These are phyloP conservation scores for Vanrija sp. DNA, from an alignment of 1,284 basidiomycete species.

Conservation along the genomic window DNA sequence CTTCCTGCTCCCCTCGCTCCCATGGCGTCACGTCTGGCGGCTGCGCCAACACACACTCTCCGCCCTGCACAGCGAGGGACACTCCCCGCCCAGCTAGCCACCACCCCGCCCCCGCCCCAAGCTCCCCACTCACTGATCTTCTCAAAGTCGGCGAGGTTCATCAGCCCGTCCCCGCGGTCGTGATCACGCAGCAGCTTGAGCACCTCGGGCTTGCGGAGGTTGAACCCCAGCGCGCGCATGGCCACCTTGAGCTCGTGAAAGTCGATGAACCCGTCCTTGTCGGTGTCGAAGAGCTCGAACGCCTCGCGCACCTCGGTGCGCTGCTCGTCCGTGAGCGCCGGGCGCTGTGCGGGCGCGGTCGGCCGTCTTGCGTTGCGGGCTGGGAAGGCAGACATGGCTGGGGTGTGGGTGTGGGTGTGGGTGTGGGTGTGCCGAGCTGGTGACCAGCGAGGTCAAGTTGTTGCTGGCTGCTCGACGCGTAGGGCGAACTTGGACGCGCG, in stretches of 20 bases:
- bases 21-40: no score
- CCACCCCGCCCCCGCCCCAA: background rate
- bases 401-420: background rate
- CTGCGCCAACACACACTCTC: background rate
- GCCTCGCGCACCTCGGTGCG: conserved; percentile 98
- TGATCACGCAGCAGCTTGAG: conserved; percentile 89
- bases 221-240: conserved; percentile 96
- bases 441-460: no score
- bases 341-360: conserved; percentile 45
- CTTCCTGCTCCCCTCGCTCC: background rate
- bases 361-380: conserved; percentile 5
- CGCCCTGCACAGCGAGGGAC: background rate
- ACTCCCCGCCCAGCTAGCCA: background rate
- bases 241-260: conserved; percentile 99
- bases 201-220: conserved; percentile 97
- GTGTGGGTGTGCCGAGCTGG: no score
- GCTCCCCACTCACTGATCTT: conserved; percentile 77
- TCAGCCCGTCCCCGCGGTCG: conserved; percentile 86
- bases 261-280: conserved; percentile 94
- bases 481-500: no score
- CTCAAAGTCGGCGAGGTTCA: conserved; percentile 92
- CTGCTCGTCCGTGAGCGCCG: conserved; percentile 88
- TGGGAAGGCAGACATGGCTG: conserved; percentile 18
- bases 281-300: conserved; percentile 97
- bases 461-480: background rate